A percentile compares a stretch with the other conserved stretches of the same genome.
These are phyloP conservation scores for Syncephalastrum monosporum DNA, from an alignment of 371 early-diverging fungal genomes.

Conservation along the genomic window DNA sequence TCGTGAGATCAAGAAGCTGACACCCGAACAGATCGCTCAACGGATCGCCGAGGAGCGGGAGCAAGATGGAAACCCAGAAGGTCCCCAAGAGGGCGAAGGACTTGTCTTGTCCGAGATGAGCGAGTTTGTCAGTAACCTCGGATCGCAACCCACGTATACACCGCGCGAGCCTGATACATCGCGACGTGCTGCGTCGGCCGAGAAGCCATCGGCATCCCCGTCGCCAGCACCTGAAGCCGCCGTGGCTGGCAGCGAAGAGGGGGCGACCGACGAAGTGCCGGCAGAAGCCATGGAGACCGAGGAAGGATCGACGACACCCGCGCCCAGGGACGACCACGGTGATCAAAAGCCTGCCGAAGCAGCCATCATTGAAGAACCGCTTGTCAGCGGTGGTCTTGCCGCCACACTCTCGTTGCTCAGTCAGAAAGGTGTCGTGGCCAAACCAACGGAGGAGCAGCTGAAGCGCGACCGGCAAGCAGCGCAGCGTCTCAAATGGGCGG, in stretches of 20 bases:
- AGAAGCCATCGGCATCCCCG: constrained; percentile 12
- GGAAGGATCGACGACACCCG: constrained; percentile 3
- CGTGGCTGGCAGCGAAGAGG: constrained; percentile 4
- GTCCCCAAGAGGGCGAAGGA: constrained; percentile 43
- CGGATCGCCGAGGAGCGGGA: constrained; percentile 27
- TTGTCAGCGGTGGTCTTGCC: constrained; percentile 80
- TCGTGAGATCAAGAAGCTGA: constrained; percentile 42
- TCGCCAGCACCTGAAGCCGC: constrained; percentile 6
- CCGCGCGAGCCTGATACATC: constrained; percentile 13
- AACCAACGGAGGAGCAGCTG: constrained; percentile 60
- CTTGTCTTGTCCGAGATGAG: constrained; percentile 60
- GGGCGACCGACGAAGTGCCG: not conserved
- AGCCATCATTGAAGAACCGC: constrained; percentile 72
- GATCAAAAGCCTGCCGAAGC: constrained; percentile 13
- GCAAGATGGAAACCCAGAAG: constrained; percentile 22
- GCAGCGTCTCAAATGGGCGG: constrained; percentile 70
- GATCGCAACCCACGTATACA: constrained; percentile 39
- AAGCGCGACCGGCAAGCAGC: constrained; percentile 62
- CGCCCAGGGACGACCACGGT: constrained; percentile 5
- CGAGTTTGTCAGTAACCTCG: constrained; percentile 71
- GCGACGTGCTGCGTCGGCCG: constrained; percentile 6
- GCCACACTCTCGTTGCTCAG: constrained; percentile 78
- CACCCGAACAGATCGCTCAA: constrained; percentile 61
- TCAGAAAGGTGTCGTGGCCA: constrained; percentile 73
- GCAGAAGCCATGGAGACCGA: constrained; percentile 8